These are phyloP conservation scores for Acanthamoeba culbertsoni DNA, from an alignment of 208 protist genomes.

Conservation along the genomic window DNA sequence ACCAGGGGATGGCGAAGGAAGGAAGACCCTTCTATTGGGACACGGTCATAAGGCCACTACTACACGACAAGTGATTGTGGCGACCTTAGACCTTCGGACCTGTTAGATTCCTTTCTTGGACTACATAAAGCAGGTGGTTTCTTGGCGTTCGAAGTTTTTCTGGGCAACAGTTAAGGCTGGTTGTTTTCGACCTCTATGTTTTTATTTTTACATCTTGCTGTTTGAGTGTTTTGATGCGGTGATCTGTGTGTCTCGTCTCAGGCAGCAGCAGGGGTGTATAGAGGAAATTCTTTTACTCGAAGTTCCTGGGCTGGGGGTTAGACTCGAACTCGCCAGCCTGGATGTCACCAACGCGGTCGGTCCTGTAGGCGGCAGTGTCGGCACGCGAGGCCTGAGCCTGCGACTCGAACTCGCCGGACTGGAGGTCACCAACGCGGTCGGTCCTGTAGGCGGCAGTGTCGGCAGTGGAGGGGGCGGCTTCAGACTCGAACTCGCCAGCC, in stretches of 20 bases:
- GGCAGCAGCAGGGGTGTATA: too few species aligned
- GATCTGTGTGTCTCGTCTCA: background rate
- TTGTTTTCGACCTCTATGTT: background rate
- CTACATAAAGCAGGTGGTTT: too few species aligned
- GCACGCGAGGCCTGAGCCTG: background rate
- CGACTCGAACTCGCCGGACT: constrained; percentile 55
- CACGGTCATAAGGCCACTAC: background rate
- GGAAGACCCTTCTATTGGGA: constrained; percentile 11
- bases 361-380: constrained; percentile 43
- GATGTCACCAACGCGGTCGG: constrained; percentile 50
- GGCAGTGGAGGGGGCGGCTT: constrained; percentile 34
- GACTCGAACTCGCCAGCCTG: constrained; percentile 53
- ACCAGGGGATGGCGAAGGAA: background rate
- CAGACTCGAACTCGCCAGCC: constrained; percentile 58
- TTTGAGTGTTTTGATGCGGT: background rate
- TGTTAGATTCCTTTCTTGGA: too few species aligned
- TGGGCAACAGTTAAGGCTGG: too few species aligned
- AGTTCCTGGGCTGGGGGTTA: background rate
- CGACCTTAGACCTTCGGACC: too few species aligned
- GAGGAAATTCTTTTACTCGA: background rate
- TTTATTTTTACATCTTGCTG: background rate
- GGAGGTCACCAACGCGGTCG: constrained; percentile 15
- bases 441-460: constrained; percentile 45
- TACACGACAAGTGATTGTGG: too few species aligned
- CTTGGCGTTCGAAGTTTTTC: too few species aligned